phyloP scores from a whole-genome alignment of 768 basidiomycete genomes.

The Clavaria fumosa region DNA sequence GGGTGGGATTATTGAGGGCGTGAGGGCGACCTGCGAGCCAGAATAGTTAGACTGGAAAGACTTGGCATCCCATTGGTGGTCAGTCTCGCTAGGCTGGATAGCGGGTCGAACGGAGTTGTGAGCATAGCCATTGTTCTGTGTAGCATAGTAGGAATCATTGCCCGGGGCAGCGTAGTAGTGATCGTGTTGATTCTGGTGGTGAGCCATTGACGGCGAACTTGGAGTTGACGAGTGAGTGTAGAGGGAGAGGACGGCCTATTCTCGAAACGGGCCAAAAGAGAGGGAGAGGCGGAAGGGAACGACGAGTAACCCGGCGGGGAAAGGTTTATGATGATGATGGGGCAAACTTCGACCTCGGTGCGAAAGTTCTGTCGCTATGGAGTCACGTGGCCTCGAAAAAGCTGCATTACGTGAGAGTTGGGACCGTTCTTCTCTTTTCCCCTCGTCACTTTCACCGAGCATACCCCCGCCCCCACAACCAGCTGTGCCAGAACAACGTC shows the following conservation, averaged over 20 bases:
- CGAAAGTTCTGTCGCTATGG: too few species aligned
- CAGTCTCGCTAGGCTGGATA: slow-evolving; percentile 21
- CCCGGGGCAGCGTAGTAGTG: slow-evolving; percentile 28
- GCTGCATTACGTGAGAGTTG: too few species aligned
- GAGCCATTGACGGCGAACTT: slow-evolving; percentile 46
- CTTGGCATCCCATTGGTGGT: slow-evolving; percentile 19
- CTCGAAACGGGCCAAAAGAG: slow-evolving; percentile 7
- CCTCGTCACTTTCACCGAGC: too few species aligned
- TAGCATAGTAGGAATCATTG: slow-evolving; percentile 11
- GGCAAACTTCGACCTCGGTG: not conserved
- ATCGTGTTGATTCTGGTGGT: slow-evolving; percentile 38
- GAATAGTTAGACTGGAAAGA: slow-evolving; percentile 50
- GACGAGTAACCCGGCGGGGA: not conserved
- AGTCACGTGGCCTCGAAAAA: too few species aligned
- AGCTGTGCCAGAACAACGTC: too few species aligned
- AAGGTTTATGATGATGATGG: not conserved
- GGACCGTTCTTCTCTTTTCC: too few species aligned
- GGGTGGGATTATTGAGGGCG: slow-evolving; percentile 12
- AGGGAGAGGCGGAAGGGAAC: slow-evolving; percentile 4
- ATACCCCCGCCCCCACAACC: too few species aligned
- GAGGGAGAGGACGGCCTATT: slow-evolving; percentile 16
- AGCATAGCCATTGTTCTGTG: slow-evolving; percentile 23
- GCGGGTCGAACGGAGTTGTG: slow-evolving; percentile 32
- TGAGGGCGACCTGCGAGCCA: slow-evolving; percentile 57
- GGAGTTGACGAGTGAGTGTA: slow-evolving; percentile 8